Evolutionary conservation across 2,329 filamentous ascomycete genomes (phyloP).

Genomic region (Fusarium sp.): DNA sequence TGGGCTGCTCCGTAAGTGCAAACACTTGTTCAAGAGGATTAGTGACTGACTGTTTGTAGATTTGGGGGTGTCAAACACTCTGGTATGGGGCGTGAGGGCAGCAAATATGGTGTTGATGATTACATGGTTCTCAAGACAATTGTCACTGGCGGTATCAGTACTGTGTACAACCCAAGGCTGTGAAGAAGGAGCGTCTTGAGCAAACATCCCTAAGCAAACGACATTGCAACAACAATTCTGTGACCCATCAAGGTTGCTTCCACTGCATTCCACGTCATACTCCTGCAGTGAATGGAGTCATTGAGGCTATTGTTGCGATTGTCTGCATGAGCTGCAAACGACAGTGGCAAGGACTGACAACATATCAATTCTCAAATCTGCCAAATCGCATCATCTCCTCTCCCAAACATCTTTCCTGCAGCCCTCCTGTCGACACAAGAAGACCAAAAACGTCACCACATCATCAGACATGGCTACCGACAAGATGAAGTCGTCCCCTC

Average conservation of each 20-base stretch:
- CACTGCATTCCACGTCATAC: neutral
- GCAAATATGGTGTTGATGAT: conserved; percentile 68
- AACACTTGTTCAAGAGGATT: no score
- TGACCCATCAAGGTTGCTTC: neutral
- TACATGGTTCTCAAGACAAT: conserved; percentile 66
- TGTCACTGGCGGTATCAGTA: conserved; percentile 49
- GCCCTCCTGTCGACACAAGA: neutral
- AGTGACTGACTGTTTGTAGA: conserved; percentile 19
- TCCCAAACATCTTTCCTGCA: neutral
- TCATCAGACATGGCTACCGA: neutral
- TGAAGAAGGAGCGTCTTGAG: neutral
- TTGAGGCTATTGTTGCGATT: neutral
- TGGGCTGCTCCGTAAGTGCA: conserved; percentile 39
- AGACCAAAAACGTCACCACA: no score
- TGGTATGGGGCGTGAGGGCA: conserved; percentile 69
- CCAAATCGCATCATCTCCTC: neutral
- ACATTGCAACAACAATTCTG: neutral
- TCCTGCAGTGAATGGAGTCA: neutral
- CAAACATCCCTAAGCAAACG: neutral
- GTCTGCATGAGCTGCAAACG: neutral
- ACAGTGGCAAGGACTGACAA: neutral
- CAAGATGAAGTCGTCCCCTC: neutral
- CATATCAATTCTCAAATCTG: neutral
- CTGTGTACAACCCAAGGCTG: conserved; percentile 1
- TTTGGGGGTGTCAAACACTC: conserved; percentile 72